Percentiles rank a stretch among this genome's conserved stretches.
These are phyloP conservation scores for Stachybotrys echinatus DNA, from an alignment of 2,329 filamentous ascomycete species.

Conservation along the genomic window DNA sequence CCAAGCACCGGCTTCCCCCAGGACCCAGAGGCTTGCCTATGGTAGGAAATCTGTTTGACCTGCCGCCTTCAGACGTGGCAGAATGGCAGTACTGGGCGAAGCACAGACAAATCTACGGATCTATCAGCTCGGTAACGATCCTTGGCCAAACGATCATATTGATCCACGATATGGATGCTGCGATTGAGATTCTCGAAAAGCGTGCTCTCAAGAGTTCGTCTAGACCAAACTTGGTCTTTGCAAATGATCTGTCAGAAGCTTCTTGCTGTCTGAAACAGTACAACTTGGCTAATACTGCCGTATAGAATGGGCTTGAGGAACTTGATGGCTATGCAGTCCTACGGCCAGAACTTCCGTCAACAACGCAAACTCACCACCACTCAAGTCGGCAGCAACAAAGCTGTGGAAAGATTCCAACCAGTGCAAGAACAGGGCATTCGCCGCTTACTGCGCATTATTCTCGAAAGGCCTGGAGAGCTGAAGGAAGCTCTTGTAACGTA, in stretches of 20 bases:
- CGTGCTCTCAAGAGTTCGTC: not conserved
- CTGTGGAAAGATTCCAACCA: not conserved
- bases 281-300: conserved; percentile 4
- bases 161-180: not conserved
- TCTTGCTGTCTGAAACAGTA: conserved; percentile 19
- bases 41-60: not conserved
- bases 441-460: not conserved
- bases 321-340: not conserved
- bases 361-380: not conserved
- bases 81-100: not conserved
- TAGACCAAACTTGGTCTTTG: not conserved
- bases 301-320: not conserved
- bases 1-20: too few relatives aligned
- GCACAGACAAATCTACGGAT: not conserved
- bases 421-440: not conserved
- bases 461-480: not conserved
- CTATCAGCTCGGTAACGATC: not conserved
- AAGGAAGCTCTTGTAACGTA: not conserved
- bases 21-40: not conserved
- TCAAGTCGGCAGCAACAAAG: not conserved
- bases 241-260: not conserved
- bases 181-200: not conserved
- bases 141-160: not conserved
- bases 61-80: not conserved
- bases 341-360: not conserved